Base-by-base conservation (phyloP, 2,329 filamentous ascomycete genomes). In the Paecilomyces sp. region DNA sequence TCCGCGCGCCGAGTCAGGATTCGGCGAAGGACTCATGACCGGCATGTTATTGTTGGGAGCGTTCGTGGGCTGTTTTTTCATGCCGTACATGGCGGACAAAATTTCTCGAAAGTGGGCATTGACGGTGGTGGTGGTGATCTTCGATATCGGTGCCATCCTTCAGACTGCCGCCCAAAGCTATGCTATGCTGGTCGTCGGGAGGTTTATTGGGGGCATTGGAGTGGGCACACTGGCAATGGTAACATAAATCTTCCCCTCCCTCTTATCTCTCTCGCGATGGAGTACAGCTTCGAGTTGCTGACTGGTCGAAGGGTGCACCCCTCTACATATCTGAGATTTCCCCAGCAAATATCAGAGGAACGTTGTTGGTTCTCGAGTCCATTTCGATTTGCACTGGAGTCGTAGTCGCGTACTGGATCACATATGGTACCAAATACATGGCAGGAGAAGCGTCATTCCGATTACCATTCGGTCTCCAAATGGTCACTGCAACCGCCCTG, bases 1-100 rank as follows among this genome's bases (percentile, higher is more conserved):
- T 62, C 73, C 75, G 15, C 60, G 70, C 22, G 68, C 74, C 15
- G 68, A 70, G 4, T 68, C 67, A 4, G 70, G 67, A 0, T 77
- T 77, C 63, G 68, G 70, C 56, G 75, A 68, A 53, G 72, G 77
- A 3, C 76, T 77, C 64, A 78, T 78, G 66, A 68, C 66, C 1
- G 67, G 61, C 76, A 85, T 84, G 66, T 80, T 82, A 53, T 68
- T 65, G 22, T 56, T 69, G 0, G 66, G 67, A 2, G 62, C 65
- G 2, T 69, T 70, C 41, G 73, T 72, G 1, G 76, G 69, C 3
- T 69, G 67, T 15, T 72, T 78, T 18, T 76, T 72, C 57, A 74
- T 78, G 56, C 79, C 74, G 9, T 79, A 61, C 8, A 34, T 67
- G 9, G 66, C 67, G 2, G 79, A 80, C 59, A 57, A 59, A 1